Conservation (phyloP, 202 grass and related monocot species). For the Setaria italica region DNA sequence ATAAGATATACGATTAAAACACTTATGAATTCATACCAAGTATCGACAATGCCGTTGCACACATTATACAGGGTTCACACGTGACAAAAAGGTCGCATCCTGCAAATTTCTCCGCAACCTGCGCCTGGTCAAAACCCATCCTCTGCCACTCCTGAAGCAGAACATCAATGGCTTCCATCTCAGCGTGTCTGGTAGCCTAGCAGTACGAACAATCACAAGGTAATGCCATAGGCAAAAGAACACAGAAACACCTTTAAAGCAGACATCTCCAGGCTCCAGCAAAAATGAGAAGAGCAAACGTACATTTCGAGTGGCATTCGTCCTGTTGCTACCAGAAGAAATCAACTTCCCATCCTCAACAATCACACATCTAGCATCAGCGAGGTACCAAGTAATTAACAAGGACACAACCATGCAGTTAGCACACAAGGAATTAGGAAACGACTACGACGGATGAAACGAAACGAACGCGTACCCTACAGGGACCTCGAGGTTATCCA, state of each 20-base stretch:
- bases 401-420: conserved; percentile 12
- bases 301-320: conserved; percentile 81
- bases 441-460: background rate
- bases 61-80: conserved; percentile 97
- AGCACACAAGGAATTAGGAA: conserved; percentile 25
- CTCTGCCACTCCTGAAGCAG: conserved; percentile 86
- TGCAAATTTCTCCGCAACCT: conserved; percentile 72
- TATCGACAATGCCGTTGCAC: conserved; percentile 75
- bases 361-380: conserved; percentile 71
- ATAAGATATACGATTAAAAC: background rate
- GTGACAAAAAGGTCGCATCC: conserved; percentile 86
- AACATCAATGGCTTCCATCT: conserved; percentile 89
- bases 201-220: conserved; percentile 13
- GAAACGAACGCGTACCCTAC: conserved; percentile 65
- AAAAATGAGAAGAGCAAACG: conserved; percentile 39
- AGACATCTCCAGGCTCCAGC: conserved; percentile 4
- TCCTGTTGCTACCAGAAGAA: conserved; percentile 76
- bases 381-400: background rate
- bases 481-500: conserved; percentile 91
- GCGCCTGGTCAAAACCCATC: conserved; percentile 59
- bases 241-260: conserved; percentile 23
- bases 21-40: conserved; percentile 58
- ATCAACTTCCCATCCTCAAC: conserved; percentile 84
- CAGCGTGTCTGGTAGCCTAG: conserved; percentile 95
- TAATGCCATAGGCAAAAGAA: background rate